Evolutionary conservation across 2,329 filamentous ascomycete species (phyloP).

Genomic region (Aspergillus awamori): DNA sequence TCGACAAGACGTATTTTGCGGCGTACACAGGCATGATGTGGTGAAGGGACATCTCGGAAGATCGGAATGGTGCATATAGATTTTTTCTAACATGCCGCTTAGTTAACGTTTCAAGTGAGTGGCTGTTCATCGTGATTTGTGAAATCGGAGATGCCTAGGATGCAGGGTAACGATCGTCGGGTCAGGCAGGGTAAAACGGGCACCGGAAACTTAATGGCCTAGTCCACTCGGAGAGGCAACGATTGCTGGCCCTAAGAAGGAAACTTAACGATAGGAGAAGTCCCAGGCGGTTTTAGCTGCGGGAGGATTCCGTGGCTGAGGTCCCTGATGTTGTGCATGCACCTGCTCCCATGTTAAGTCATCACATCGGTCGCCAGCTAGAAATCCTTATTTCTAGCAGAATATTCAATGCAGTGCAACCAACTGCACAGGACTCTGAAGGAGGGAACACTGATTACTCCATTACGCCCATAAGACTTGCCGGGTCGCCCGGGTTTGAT

Average conservation of each 20-base stretch:
- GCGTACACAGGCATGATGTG: background rate
- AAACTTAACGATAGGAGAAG: background rate
- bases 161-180: conserved; percentile 10
- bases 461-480: background rate
- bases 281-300: conserved; percentile 11
- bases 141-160: background rate
- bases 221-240: conserved; percentile 8
- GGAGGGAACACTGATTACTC: too few relatives aligned
- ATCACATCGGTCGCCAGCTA: background rate
- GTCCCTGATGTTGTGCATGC: background rate
- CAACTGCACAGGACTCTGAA: background rate
- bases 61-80: background rate
- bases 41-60: background rate
- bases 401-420: background rate
- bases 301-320: conserved; percentile 14
- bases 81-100: background rate
- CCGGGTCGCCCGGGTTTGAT: background rate
- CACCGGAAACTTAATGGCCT: conserved; percentile 8
- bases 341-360: background rate
- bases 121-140: background rate
- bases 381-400: background rate
- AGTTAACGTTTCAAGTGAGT: background rate
- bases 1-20: too few relatives aligned
- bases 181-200: background rate
- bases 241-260: conserved; percentile 10